Evolutionary conservation across 2,329 filamentous ascomycete species (phyloP).

Genomic region (Botrytis pseudocinerea): DNA sequence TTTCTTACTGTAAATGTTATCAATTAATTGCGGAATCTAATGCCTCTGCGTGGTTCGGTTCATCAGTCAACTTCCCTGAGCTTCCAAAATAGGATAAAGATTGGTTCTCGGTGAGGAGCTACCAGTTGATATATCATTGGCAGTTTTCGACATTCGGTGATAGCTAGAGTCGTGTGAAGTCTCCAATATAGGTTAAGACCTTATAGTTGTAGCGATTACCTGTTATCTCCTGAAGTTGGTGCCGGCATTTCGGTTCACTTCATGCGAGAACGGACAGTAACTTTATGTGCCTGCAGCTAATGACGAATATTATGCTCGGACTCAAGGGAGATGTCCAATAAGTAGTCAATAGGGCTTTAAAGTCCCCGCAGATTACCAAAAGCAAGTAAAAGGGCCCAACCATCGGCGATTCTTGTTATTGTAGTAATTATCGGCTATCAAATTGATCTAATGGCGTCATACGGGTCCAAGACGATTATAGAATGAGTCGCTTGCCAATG

Average conservation of each 20-base stretch:
- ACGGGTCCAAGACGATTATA: not conserved
- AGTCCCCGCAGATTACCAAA: not conserved
- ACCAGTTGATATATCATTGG: not conserved
- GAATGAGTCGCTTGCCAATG: rapidly evolving
- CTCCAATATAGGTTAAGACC: not conserved
- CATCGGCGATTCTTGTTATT: not conserved
- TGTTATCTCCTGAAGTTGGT: no score
- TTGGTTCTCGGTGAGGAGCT: not conserved
- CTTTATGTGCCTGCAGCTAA: not conserved
- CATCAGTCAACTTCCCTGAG: no score
- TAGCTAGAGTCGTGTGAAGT: not conserved
- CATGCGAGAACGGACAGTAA: not conserved
- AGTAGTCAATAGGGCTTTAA: not conserved
- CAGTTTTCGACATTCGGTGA: not conserved
- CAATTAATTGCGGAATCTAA: not conserved
- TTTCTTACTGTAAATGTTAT: rapidly evolving
- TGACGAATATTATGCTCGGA: rapidly evolving
- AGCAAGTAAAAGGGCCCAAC: not conserved
- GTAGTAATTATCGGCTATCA: no score
- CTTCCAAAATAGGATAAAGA: not conserved
- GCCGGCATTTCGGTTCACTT: not conserved
- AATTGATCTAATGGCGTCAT: not conserved
- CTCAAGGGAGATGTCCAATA: not conserved
- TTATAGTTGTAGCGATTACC: not conserved
- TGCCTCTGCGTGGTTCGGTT: no score